A percentile compares a stretch with the other conserved stretches of the same genome.
Evolutionary conservation across 257 asterid genomes (phyloP).

Genomic region (Cruciata laevipes): DNA sequence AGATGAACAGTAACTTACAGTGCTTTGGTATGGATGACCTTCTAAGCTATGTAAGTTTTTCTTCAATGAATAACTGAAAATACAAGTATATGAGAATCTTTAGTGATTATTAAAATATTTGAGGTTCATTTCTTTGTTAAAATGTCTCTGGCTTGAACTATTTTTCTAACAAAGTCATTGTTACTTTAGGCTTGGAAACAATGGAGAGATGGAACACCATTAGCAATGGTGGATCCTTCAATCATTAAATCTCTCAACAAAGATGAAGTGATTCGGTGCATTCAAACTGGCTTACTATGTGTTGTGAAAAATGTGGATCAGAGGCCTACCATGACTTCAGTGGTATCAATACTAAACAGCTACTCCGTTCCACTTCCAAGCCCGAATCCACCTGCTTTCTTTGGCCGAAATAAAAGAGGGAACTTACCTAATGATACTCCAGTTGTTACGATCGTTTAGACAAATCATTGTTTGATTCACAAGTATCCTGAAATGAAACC

Average conservation of each 20-base stretch:
- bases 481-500: background rate
- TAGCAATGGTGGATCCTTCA: constrained; percentile 21
- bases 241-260: constrained; percentile 5
- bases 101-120: too few relatives aligned
- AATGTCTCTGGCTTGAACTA: too few relatives aligned
- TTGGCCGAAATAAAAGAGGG: background rate
- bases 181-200: constrained; percentile 23
- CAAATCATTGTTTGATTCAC: background rate
- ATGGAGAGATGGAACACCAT: constrained; percentile 16
- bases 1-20: constrained; percentile 10
- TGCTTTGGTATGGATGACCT: constrained; percentile 10
- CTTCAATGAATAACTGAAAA: too few relatives aligned
- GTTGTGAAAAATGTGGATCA: constrained; percentile 23
- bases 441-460: background rate
- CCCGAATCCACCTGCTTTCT: background rate
- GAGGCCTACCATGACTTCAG: constrained; percentile 26
- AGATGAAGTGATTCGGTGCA: constrained; percentile 18
- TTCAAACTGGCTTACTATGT: constrained; percentile 26
- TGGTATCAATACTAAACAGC: background rate
- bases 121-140: too few relatives aligned
- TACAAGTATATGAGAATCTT: too few relatives aligned
- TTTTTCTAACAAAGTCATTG: background rate
- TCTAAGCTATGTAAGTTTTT: constrained; percentile 19
- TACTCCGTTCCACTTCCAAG: background rate
- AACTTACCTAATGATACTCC: background rate